Conservation (phyloP, 495 filamentous ascomycete species). For the Bathelium albidoporum region DNA sequence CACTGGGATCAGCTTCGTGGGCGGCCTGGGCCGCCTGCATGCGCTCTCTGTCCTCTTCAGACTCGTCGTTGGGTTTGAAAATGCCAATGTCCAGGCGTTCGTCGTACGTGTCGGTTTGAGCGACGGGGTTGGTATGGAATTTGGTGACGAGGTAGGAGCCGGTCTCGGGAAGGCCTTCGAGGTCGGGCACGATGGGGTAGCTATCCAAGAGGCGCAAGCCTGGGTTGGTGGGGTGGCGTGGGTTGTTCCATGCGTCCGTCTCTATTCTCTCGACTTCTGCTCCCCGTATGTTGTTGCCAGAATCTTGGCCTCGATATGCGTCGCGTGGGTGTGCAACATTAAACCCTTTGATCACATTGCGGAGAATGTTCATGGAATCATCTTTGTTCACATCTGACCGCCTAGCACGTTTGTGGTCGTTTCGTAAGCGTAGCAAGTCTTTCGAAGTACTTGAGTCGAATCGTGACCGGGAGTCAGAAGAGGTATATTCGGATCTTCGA, state of each 20-base stretch:
- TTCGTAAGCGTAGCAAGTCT: conserved; percentile 26
- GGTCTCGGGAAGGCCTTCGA: conserved; percentile 78
- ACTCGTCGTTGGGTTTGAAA: conserved; percentile 51
- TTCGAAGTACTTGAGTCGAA: conserved; percentile 34
- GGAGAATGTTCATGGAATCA: conserved; percentile 71
- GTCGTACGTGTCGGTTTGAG: conserved; percentile 53
- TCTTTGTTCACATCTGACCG: conserved; percentile 51
- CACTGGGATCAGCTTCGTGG: conserved; percentile 51
- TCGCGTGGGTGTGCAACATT: conserved; percentile 64
- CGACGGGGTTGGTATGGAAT: conserved; percentile 71
- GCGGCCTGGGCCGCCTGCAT: conserved; percentile 43
- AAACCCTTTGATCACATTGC: conserved; percentile 76
- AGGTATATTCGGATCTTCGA: conserved; percentile 91
- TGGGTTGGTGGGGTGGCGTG: conserved; percentile 76
- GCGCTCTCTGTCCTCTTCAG: conserved; percentile 33
- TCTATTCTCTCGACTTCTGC: conserved; percentile 48
- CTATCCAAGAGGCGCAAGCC: conserved; percentile 66
- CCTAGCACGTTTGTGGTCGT: conserved; percentile 30
- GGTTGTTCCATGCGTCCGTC: conserved; percentile 56
- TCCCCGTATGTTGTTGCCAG: conserved; percentile 40
- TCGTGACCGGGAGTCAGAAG: conserved; percentile 47
- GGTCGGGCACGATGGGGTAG: conserved; percentile 75
- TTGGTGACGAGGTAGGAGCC: conserved; percentile 82
- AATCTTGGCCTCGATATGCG: conserved; percentile 46
- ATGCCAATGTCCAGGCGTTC: conserved; percentile 70